Evolutionary conservation across 169 alveolate genomes (phyloP).

Genomic region (Plasmodium chabaudi): DNA sequence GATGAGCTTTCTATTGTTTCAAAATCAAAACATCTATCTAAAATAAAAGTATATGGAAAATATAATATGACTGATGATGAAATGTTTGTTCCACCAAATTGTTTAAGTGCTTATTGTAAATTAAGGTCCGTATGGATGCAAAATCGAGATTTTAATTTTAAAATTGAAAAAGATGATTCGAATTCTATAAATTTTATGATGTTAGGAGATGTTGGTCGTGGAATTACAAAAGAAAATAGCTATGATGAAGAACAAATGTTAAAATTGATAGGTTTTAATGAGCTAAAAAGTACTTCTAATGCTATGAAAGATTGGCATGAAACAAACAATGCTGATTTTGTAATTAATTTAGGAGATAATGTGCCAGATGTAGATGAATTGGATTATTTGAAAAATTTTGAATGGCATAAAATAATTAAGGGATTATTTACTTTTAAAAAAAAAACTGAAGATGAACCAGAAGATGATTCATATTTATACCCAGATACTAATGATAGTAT

Average conservation of each 20-base stretch:
- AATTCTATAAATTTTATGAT: constrained; percentile 69
- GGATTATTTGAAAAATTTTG: constrained; percentile 19
- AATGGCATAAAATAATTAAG: constrained; percentile 66
- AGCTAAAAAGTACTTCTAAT: constrained; percentile 50
- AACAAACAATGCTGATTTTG: constrained; percentile 65
- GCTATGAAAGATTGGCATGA: constrained; percentile 69
- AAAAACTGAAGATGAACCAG: constrained; percentile 31
- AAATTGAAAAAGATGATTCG: constrained; percentile 52
- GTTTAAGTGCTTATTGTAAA: constrained; percentile 51
- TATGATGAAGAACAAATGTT: constrained; percentile 22
- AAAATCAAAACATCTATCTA: constrained; percentile 2
- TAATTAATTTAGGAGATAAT: constrained; percentile 74
- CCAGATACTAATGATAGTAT: constrained; percentile 16
- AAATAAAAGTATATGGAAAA: constrained; percentile 30
- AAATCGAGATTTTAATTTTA: constrained; percentile 41
- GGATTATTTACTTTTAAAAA: constrained; percentile 47
- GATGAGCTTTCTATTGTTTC: neutral
- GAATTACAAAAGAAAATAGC: constrained; percentile 36
- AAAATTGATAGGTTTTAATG: constrained; percentile 59
- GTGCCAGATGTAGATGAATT: constrained; percentile 18
- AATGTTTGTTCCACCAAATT: constrained; percentile 47
- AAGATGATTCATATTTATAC: neutral
- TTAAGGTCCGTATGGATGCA: constrained; percentile 66
- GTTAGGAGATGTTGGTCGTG: constrained; percentile 72
- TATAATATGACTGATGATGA: constrained; percentile 68